A percentile compares a stretch with the other conserved stretches of the same genome.
These are phyloP conservation scores for Globisporangium apiculatum DNA, from an alignment of 352 stramenopile genomes.

Conservation along the genomic window DNA sequence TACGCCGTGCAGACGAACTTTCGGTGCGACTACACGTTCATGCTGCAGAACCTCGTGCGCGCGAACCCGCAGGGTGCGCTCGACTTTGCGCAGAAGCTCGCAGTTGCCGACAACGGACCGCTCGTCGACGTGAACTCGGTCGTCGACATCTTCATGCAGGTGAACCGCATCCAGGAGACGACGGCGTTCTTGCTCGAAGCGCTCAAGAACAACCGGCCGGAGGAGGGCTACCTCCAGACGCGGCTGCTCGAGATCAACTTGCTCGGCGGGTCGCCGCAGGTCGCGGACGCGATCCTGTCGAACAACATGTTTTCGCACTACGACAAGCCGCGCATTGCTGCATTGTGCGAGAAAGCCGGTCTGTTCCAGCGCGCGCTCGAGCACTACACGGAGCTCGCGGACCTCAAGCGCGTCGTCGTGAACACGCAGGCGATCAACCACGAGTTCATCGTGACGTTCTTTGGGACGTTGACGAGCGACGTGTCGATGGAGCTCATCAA, in stretches of 20 bases:
- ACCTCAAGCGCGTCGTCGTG: conserved; percentile 95
- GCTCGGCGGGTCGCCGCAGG: conserved; percentile 96
- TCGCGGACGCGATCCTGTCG: conserved; percentile 99
- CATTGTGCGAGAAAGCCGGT: conserved; percentile 97
- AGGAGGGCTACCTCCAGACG: conserved; percentile 99
- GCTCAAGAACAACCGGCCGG: conserved; percentile 97
- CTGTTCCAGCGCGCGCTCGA: conserved; percentile 98
- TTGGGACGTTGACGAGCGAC: conserved; percentile 97
- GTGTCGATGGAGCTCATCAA: conserved; percentile 98
- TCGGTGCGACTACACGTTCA: conserved; percentile 98
- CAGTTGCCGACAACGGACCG: conserved; percentile 90
- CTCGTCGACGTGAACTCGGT: conserved; percentile 98
- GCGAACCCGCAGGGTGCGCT: conserved; percentile 96
- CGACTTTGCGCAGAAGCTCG: conserved; percentile 98
- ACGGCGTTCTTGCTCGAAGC: conserved; percentile 99
- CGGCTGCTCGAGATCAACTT: conserved; percentile 99
- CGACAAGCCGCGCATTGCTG: conserved; percentile 95
- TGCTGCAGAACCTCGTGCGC: conserved; percentile 99
- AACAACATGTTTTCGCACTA: conserved; percentile 99
- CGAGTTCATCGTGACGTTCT: conserved; percentile 99
- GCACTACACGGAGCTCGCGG: conserved; percentile 98
- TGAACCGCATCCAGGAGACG: conserved; percentile 98
- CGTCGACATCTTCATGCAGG: conserved; percentile 99
- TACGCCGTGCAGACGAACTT: conserved; percentile 95
- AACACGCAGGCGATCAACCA: conserved; percentile 91